Evolutionary conservation across 2,329 filamentous ascomycete genomes (phyloP).

Genomic region (Penicillium expansum): DNA sequence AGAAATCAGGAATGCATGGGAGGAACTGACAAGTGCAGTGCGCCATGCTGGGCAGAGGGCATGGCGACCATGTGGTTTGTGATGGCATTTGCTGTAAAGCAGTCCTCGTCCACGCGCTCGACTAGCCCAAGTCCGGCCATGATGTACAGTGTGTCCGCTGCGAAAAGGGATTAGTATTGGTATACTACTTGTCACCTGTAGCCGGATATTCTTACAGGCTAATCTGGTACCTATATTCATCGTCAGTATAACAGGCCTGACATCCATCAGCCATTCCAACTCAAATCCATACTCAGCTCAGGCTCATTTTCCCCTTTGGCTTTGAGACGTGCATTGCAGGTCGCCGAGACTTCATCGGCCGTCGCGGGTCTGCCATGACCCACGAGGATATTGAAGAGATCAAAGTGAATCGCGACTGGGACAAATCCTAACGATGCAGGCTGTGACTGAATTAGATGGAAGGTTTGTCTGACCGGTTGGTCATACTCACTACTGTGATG

Average conservation of each 20-base stretch:
- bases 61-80: slow-evolving; percentile 36
- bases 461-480: background rate
- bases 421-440: slow-evolving; percentile 38
- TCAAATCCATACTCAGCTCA: slow-evolving; percentile 23
- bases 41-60: slow-evolving; percentile 38
- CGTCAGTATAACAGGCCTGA: slow-evolving; percentile 3
- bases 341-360: slow-evolving; percentile 27
- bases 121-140: slow-evolving; percentile 39
- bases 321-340: slow-evolving; percentile 18
- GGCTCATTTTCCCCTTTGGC: slow-evolving; percentile 13
- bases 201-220: slow-evolving; percentile 13
- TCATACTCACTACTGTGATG: slow-evolving; percentile 25
- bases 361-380: slow-evolving; percentile 25
- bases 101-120: slow-evolving; percentile 31
- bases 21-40: slow-evolving; percentile 36
- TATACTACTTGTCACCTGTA: background rate
- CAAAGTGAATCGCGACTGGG: slow-evolving; percentile 37
- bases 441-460: slow-evolving; percentile 15
- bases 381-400: slow-evolving; percentile 33
- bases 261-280: background rate
- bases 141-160: slow-evolving; percentile 39
- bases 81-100: slow-evolving; percentile 34
- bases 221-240: slow-evolving; percentile 10
- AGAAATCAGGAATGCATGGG: background rate
- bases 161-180: slow-evolving; percentile 1